Conservation (phyloP, 495 filamentous ascomycete species). For the Annulohypoxylon moriforme region DNA sequence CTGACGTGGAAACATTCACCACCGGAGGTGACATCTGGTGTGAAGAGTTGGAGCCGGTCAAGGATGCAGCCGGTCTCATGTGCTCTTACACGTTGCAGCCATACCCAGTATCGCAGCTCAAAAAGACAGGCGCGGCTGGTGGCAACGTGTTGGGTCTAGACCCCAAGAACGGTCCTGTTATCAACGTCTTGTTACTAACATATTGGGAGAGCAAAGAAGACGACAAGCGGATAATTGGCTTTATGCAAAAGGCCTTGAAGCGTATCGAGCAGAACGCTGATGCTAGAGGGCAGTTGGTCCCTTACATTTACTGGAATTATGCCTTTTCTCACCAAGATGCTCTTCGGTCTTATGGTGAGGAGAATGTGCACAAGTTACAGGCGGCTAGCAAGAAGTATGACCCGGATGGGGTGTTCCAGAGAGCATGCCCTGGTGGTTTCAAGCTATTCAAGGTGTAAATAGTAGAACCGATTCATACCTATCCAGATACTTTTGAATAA, state of each 20-base stretch:
- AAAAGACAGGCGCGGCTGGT: no score
- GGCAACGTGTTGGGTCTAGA: no score
- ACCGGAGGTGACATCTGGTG: no score
- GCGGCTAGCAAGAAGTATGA: constrained; percentile 61
- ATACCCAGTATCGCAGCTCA: no score
- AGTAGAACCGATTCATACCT: no score
- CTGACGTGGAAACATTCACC: no score
- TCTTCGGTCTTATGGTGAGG: constrained; percentile 60
- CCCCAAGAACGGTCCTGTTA: no score
- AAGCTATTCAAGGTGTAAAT: background rate
- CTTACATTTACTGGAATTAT: constrained; percentile 57
- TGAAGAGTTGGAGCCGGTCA: no score
- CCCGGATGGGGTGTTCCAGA: constrained; percentile 62
- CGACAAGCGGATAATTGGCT: constrained; percentile 23
- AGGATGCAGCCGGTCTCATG: no score
- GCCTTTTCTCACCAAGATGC: constrained; percentile 56
- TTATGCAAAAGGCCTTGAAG: constrained; percentile 1
- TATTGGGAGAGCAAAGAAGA: constrained; percentile 36
- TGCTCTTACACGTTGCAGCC: no score
- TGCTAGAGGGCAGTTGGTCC: constrained; percentile 35
- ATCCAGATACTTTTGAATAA: no score
- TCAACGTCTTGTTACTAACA: no score
- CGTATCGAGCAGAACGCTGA: constrained; percentile 25
- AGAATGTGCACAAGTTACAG: constrained; percentile 48
- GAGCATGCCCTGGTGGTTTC: constrained; percentile 47